Conservation (phyloP, 768 basidiomycete genomes). For the Boletus sp. region DNA sequence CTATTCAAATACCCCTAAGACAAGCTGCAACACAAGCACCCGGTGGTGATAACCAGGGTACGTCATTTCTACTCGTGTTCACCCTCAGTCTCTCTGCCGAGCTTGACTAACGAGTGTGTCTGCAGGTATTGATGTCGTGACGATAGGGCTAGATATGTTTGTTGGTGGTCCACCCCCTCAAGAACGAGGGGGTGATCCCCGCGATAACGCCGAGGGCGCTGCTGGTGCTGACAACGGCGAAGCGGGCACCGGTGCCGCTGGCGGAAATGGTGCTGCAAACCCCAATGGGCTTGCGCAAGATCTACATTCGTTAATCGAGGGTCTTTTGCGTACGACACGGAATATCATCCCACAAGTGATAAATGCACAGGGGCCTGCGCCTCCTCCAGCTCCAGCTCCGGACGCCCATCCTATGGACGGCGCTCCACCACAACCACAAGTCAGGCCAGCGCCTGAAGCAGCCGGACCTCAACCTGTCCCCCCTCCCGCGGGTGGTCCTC, state of each 20-base stretch:
- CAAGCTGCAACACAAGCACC: slow-evolving; percentile 6
- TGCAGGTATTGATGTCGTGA: slow-evolving; percentile 29
- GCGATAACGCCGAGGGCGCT: slow-evolving; percentile 6
- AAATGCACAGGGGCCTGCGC: slow-evolving; percentile 11
- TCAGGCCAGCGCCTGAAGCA: slow-evolving; percentile 1
- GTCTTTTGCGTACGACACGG: slow-evolving; percentile 25
- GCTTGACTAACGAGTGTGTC: slow-evolving; percentile 16
- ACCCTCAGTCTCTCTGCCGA: slow-evolving; percentile 16
- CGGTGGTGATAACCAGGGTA: slow-evolving; percentile 20
- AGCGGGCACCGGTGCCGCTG: slow-evolving; percentile 10
- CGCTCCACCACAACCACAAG: slow-evolving; percentile 11
- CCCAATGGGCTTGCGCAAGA: slow-evolving; percentile 23
- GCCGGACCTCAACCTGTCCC: slow-evolving; percentile 1
- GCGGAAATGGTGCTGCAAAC: slow-evolving; percentile 16
- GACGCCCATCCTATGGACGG: background rate
- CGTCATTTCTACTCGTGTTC: background rate
- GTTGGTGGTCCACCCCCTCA: slow-evolving; percentile 21
- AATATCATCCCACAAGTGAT: slow-evolving; percentile 25
- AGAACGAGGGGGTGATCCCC: slow-evolving; percentile 9
- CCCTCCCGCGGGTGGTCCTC: slow-evolving; percentile 9
- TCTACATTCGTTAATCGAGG: slow-evolving; percentile 26
- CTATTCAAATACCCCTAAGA: slow-evolving; percentile 25
- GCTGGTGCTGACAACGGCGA: background rate
- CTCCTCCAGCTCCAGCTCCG: slow-evolving; percentile 2
- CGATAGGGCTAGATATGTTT: slow-evolving; percentile 43